These are phyloP conservation scores for Hyphopichia fennica DNA, from an alignment of 1,139 yeast species.

Conservation along the genomic window DNA sequence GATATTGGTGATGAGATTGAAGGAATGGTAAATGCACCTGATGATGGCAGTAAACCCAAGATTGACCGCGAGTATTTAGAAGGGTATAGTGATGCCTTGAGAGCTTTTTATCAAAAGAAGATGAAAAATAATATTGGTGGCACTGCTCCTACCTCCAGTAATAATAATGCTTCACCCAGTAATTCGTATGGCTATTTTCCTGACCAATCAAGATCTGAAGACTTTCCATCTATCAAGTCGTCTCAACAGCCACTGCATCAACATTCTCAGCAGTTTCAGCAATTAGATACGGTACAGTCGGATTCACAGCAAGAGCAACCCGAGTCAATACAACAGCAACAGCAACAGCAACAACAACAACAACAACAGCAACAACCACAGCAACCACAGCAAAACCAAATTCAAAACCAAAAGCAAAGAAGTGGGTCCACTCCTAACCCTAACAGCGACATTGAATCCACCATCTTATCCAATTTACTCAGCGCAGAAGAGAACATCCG, in stretches of 20 bases:
- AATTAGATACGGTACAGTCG: too few species aligned
- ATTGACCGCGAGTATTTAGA: conserved; percentile 64
- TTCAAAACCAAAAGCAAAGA: not conserved
- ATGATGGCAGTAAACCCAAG: conserved; percentile 18
- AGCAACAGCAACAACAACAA: too few species aligned
- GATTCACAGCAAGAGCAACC: too few species aligned
- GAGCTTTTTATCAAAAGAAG: conserved; percentile 35
- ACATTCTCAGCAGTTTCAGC: not conserved
- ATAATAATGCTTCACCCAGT: not conserved
- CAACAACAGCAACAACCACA: too few species aligned
- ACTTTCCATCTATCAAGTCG: not conserved
- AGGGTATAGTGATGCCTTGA: conserved; percentile 70
- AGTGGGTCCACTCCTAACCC: not conserved
- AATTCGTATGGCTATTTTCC: conserved; percentile 4
- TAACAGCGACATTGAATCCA: not conserved
- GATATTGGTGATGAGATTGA: conserved; percentile 45
- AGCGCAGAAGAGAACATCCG: conserved; percentile 4
- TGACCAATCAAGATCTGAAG: not conserved
- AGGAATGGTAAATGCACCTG: conserved; percentile 54
- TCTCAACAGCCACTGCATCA: not conserved
- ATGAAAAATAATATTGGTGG: conserved; percentile 5
- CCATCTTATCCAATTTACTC: not conserved
- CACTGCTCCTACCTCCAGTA: not conserved
- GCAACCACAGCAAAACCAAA: not conserved
- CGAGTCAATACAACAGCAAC: too few species aligned